Evolutionary conservation across 805 yeast genomes (phyloP).

Genomic region (Schizosaccharomyces lindneri): DNA sequence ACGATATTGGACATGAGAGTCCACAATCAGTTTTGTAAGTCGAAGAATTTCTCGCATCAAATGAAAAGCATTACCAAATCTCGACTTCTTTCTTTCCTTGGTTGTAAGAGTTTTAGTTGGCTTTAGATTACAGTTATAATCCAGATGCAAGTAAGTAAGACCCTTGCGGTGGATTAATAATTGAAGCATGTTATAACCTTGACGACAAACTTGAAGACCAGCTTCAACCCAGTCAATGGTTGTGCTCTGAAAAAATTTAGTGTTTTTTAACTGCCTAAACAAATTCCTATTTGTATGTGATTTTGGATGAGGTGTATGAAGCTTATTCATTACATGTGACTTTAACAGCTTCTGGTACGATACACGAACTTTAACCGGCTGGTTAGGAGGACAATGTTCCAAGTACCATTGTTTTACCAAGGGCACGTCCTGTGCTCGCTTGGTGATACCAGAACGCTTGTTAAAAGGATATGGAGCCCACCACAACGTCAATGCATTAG

Average conservation of each 20-base stretch:
- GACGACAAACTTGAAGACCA: constrained; percentile 75
- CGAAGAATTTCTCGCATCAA: constrained; percentile 70
- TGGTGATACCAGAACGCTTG: constrained; percentile 40
- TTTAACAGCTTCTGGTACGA: constrained; percentile 82
- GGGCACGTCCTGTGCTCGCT: constrained; percentile 76
- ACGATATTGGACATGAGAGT: constrained; percentile 76
- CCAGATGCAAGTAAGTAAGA: constrained; percentile 72
- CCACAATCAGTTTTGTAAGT: constrained; percentile 66
- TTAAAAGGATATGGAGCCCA: constrained; percentile 75
- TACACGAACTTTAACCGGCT: constrained; percentile 54
- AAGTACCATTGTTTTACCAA: constrained; percentile 61
- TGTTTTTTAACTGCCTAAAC: constrained; percentile 38
- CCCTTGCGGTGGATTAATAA: constrained; percentile 76
- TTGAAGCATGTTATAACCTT: constrained; percentile 84
- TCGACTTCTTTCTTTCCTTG: constrained; percentile 79
- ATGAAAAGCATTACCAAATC: constrained; percentile 93
- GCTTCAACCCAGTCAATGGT: constrained; percentile 97
- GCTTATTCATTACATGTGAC: constrained; percentile 40
- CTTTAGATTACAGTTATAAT: constrained; percentile 81
- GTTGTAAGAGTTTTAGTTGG: constrained; percentile 93
- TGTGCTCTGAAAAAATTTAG: constrained; percentile 78
- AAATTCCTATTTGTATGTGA: constrained; percentile 30
- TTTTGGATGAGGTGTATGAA: constrained; percentile 25
- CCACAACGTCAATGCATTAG: constrained; percentile 37
- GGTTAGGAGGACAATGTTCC: constrained; percentile 31